A percentile compares a stretch with the other conserved stretches of the same genome.
phyloP scores from a whole-genome alignment of 1,284 basidiomycete species.

The Cryptococcus sp. region DNA sequence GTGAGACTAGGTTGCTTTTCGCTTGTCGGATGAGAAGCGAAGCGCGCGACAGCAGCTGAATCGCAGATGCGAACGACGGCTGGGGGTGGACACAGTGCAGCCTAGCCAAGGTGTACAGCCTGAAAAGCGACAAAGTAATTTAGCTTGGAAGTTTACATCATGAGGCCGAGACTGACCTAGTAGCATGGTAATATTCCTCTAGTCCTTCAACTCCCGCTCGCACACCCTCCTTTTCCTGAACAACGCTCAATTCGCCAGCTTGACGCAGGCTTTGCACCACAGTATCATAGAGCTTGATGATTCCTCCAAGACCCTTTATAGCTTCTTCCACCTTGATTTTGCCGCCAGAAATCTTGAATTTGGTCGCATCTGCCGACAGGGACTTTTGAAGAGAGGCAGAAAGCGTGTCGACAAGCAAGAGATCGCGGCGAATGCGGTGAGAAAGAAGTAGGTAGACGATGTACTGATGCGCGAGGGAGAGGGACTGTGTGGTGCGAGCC shows the following conservation, averaged over 20 bases:
- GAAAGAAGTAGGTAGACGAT: slow-evolving; percentile 82
- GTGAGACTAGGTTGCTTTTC: slow-evolving; percentile 23
- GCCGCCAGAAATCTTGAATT: slow-evolving; percentile 42
- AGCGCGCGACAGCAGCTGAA: slow-evolving; percentile 45
- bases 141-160: not conserved
- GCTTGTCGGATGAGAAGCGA: slow-evolving; percentile 31
- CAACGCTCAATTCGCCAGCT: slow-evolving; percentile 76
- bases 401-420: slow-evolving; percentile 72
- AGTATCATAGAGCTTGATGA: slow-evolving; percentile 84
- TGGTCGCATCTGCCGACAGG: slow-evolving; percentile 40
- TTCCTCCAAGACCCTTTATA: slow-evolving; percentile 68
- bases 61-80: slow-evolving; percentile 43
- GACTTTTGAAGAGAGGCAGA: slow-evolving; percentile 46
- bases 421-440: slow-evolving; percentile 81
- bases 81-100: slow-evolving; percentile 51
- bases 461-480: slow-evolving; percentile 80
- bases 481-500: slow-evolving; percentile 42
- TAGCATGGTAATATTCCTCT: slow-evolving; percentile 70
- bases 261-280: slow-evolving; percentile 79
- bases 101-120: slow-evolving; percentile 48
- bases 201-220: slow-evolving; percentile 73
- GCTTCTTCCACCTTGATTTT: slow-evolving; percentile 54
- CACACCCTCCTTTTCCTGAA: slow-evolving; percentile 83
- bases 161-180: slow-evolving; percentile 59
- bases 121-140: slow-evolving; percentile 2